Base-by-base conservation (phyloP, 148 eudicot genomes). In the Pouteria glomerata region DNA sequence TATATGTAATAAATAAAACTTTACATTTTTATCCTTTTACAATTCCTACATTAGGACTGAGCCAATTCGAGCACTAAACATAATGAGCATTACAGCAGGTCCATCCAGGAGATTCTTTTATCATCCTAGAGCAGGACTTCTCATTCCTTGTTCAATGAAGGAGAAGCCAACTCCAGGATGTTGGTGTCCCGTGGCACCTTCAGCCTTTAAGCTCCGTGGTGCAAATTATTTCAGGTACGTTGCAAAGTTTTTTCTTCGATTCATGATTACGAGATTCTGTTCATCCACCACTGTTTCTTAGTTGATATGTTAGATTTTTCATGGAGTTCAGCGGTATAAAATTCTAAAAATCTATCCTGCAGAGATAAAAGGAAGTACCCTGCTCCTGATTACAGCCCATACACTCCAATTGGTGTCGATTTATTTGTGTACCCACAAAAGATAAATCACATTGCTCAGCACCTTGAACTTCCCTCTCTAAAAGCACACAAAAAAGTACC, bases 141-240 rank as follows among this genome's bases (percentile, higher is more conserved):
- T 72, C 8, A 57, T 89, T 74, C 93, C 93, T 12, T 47, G 78
- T 60, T 80, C 90, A 10, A 35, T 66, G 6, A 74, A 50, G 4
- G 87, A 80, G 67, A 85, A 89, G 76, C 70, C 81, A 34, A 15
- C 69, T 57, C 80, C 78, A 7, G 87, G 88, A 52, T 83, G 84
- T 70, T 92, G 98, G 98, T 83, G 82, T 70, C 63, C 79, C 21
- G 58, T 92, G 57, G 47, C 86, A 16, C 87, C 96, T 74, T 88
- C 93, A 19, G 80, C 77, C 10, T 92, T 92, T 58, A 90, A 83
- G 88, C 87, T 90, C 37, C 83, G 98, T 7, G 91, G 98, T 23
- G 84, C 75, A 19, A 82, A 72, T 71, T 92, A 83, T 83, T 85
- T 92, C 68, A 92, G 88, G 97, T 82, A 76, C 64, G 69, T 24